Evolutionary conservation across 179 eudicot species (phyloP), one percentile per base, ranked within the genome.

Genomic region (Beta lomatogona): DNA sequence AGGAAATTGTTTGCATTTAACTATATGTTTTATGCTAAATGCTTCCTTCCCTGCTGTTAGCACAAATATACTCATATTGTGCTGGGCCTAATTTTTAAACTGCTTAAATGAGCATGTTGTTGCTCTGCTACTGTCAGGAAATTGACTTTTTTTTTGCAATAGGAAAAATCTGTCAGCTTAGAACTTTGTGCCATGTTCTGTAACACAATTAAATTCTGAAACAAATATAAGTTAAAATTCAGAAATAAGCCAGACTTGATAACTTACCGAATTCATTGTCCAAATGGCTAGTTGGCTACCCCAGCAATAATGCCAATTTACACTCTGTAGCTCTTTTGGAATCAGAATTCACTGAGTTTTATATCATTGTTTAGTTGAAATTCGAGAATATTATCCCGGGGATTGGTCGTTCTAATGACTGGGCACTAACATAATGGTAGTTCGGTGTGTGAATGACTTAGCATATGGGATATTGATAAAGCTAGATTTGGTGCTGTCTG

Each of bases 1-100:
- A 9, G 52, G 19, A 54, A 66, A n/a, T 50, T 52, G 50, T 16
- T 59, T 71, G 55, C 66, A 58, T 74, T 28, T 36, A 45, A 72
- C 44, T 13, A 48, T 82, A n/a, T 77, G 76, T 44, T 75, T 61
- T 77, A 52, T 61, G 41, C 21, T 48, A 81, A 11, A 14, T 16
- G 48, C 60, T 57, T 54, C 13, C 13, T 28, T 31, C n/a, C 63
- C 45, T 11, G 77, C 53, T 81, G 45, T 64, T 44, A 21, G 13
- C 5, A 25, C 60, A n/a, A 21, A 7, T n/a, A 28, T 53, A n/a
- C 1, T n/a, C n/a, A n/a, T 22, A 46, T 22, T 65, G 67, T 4
- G 52, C 61, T 57, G 41, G 50, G 65, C 19, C 31, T 53, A 44
- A 16, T 54, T 19, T 52, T 50, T 19, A 10, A 28, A 45, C 45